A percentile compares a stretch with the other conserved stretches of the same genome.
Conservation (phyloP, 2,329 filamentous ascomycete genomes). For the Periconia macrospinosa region DNA sequence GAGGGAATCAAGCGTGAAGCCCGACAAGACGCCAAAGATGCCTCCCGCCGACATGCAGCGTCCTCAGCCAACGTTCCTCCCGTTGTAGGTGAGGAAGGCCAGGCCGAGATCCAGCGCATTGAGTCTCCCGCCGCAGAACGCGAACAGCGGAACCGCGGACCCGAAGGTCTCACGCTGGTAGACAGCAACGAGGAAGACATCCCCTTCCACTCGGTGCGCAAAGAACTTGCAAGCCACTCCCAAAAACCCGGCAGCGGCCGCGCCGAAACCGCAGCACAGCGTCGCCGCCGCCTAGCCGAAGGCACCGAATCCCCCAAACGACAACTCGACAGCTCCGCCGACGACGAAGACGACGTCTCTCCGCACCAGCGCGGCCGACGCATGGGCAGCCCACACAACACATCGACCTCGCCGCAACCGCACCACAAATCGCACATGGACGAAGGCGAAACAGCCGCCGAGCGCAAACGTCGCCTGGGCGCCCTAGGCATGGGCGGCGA, state of each 20-base stretch:
- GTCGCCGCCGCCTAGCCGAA: conserved; percentile 45
- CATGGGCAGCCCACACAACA: conserved; percentile 15
- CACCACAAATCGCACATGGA: conserved; percentile 35
- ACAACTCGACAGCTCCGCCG: conserved; percentile 11
- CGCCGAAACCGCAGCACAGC: conserved; percentile 45
- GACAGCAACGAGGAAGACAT: conserved; percentile 50
- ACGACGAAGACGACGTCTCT: conserved; percentile 39
- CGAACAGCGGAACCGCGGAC: conserved; percentile 31
- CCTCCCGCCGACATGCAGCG: conserved; percentile 28
- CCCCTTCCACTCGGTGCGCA: conserved; percentile 50
- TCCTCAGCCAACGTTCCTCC: conserved; percentile 32
- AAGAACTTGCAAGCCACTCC: conserved; percentile 34
- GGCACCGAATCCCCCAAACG: conserved; percentile 3
- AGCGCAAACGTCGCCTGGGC: conserved; percentile 72
- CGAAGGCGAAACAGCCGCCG: conserved; percentile 70
- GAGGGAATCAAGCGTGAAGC: conserved; percentile 52
- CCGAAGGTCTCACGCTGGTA: conserved; percentile 47
- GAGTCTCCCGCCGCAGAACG: conserved; percentile 27
- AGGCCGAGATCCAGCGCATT: conserved; percentile 36
- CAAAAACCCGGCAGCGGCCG: conserved; percentile 21
- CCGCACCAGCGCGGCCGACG: conserved; percentile 18
- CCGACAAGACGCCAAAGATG: conserved; percentile 44
- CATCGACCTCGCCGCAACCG: conserved; percentile 19
- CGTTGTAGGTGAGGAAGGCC: conserved; percentile 35
- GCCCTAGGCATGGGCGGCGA: conserved; percentile 62